Conservation (phyloP, 129 eudicot genomes). For the Silybum marianum region DNA sequence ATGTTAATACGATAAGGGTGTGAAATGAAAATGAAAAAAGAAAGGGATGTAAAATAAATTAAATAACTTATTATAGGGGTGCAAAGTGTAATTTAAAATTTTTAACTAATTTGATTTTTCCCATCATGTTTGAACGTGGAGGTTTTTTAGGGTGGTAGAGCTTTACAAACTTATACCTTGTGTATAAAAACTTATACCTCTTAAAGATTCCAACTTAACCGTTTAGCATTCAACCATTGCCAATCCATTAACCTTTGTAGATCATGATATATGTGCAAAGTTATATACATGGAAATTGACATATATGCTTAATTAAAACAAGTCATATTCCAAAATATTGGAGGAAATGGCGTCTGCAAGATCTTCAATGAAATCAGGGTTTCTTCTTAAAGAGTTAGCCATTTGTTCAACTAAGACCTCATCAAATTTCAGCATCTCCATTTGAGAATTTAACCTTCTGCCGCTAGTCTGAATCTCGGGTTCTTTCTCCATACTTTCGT, state of each 20-base stretch:
- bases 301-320: background rate
- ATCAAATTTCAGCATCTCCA: slow-evolving; percentile 17
- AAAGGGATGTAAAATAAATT: no score
- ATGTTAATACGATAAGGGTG: no score
- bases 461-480: background rate
- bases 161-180: no score
- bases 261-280: background rate
- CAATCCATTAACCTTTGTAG: background rate
- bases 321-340: slow-evolving; percentile 14
- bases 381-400: slow-evolving; percentile 26
- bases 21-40: no score
- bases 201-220: no score
- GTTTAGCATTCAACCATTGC: no score
- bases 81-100: no score
- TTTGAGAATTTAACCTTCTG: background rate
- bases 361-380: slow-evolving; percentile 23
- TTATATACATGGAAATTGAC: background rate
- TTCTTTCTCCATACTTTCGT: background rate
- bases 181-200: no score
- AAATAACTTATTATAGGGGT: no score
- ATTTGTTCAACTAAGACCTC: slow-evolving; percentile 16
- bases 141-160: no score
- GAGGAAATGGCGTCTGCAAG: slow-evolving; percentile 20
- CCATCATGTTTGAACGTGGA: no score
- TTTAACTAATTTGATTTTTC: no score